Base-by-base conservation (phyloP, 306 rosid genomes). In the Dryas drummondii region DNA sequence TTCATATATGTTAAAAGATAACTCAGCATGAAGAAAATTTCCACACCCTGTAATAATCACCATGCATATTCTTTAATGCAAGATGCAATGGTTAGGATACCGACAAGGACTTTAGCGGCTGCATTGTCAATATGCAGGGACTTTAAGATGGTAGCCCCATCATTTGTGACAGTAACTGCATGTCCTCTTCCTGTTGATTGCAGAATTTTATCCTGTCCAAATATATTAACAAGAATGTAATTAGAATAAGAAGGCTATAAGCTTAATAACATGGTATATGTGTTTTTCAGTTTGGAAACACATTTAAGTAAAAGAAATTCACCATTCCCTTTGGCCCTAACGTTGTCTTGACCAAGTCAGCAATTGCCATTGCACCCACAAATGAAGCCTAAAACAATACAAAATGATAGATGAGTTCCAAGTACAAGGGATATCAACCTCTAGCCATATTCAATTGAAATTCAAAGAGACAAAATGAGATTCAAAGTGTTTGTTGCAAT, bases 291-390 rank as follows among this genome's bases (percentile, higher is more conserved):
- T n/a, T 57, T 59, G 52, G 68, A 47, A 70, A 5, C 45, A 17
- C 11, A 67, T 62, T 57, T 53, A 44, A 46, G 14, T 41, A 63
- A 63, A 49, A 6, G 27, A 52, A 54, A 73, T 69, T 73, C 82
- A 96, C 99, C 99, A 96, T 96, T 63, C 98, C 99, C 80, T 96
- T 96, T 4, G 99, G 98, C 62, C 98, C 98, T 70, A 96, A 75
- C 59, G 99, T 96, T 42, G 99, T 96, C 86, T 96, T 96, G 46
- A 96, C 99, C 87, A 96, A 82, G 79, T 92, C 99, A 52, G 98
- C 98, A 73, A 96, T 89, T 58, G 99, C 98, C 90, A 90, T 92
- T 67, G 92, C 98, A 44, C 99, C 99, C 71, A 96, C 65, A 82
- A 96, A 96, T 27, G 98, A 96, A 49, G 99, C 97, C 98, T 96